Conservation (phyloP, 179 eudicot species). For the Camellia oleifera region DNA sequence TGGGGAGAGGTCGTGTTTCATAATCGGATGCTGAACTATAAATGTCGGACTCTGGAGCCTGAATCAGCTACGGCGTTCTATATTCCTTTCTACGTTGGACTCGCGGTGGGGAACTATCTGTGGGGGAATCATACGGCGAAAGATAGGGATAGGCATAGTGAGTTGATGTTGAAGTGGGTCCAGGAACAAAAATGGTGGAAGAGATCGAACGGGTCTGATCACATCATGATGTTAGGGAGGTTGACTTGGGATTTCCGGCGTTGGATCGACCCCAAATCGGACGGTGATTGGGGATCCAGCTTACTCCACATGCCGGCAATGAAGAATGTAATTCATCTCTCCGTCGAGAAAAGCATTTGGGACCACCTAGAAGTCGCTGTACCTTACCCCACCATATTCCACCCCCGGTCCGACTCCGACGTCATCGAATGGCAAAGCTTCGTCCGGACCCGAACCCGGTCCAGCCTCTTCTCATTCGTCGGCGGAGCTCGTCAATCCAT, state of each 20-base stretch:
- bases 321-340: slow-evolving; percentile 32
- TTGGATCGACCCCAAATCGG: slow-evolving; percentile 24
- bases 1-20: slow-evolving; percentile 38
- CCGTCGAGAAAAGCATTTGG: slow-evolving; percentile 31
- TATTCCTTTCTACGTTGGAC: slow-evolving; percentile 55
- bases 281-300: slow-evolving; percentile 37
- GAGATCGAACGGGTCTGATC: slow-evolving; percentile 42
- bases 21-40: slow-evolving; percentile 26
- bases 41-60: slow-evolving; percentile 36
- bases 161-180: slow-evolving; percentile 35
- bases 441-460: slow-evolving; percentile 24
- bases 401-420: slow-evolving; percentile 30
- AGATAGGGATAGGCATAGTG: slow-evolving; percentile 23
- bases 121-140: slow-evolving; percentile 26
- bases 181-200: slow-evolving; percentile 28
- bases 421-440: slow-evolving; percentile 40
- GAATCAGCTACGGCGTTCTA: slow-evolving; percentile 46
- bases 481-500: slow-evolving; percentile 30
- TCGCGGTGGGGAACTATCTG: slow-evolving; percentile 39
- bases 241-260: slow-evolving; percentile 53
- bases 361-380: slow-evolving; percentile 35
- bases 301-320: slow-evolving; percentile 38
- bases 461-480: slow-evolving; percentile 33
- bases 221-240: slow-evolving; percentile 42
- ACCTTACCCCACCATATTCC: slow-evolving; percentile 57